Percentiles rank a stretch among this genome's conserved stretches.
These are phyloP conservation scores for Boletellus emodensis DNA, from an alignment of 768 basidiomycete genomes.

Conservation along the genomic window DNA sequence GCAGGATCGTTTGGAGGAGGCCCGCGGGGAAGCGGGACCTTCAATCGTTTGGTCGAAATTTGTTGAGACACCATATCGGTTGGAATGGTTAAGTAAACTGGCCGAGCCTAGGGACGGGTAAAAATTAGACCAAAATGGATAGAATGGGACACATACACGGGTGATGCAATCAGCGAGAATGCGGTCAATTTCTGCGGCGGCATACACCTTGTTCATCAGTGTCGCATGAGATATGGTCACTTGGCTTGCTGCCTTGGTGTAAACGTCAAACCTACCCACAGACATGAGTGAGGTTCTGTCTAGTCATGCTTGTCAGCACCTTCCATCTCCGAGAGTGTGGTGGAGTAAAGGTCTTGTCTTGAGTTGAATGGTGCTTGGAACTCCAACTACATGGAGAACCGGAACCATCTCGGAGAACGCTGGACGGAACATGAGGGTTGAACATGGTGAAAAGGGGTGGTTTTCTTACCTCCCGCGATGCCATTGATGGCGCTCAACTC, in stretches of 20 bases:
- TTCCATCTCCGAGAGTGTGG: constrained; percentile 84
- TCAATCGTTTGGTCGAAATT: constrained; percentile 61
- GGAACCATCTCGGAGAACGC: constrained; percentile 89
- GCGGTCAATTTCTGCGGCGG: constrained; percentile 73
- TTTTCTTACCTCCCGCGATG: constrained; percentile 60
- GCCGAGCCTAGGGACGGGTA: constrained; percentile 53
- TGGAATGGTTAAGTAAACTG: constrained; percentile 84
- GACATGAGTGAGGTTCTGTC: background rate
- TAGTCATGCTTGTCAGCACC: constrained; percentile 32
- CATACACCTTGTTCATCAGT: constrained; percentile 49
- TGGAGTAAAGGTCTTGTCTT: constrained; percentile 72
- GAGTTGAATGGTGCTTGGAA: constrained; percentile 71
- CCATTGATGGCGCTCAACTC: constrained; percentile 86
- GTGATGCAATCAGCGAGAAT: constrained; percentile 67
- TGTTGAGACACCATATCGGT: constrained; percentile 73
- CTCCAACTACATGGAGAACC: constrained; percentile 83
- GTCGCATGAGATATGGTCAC: constrained; percentile 68
- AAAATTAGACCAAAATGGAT: background rate
- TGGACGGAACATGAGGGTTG: constrained; percentile 21
- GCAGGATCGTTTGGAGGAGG: constrained; percentile 52
- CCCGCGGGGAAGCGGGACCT: constrained; percentile 49
- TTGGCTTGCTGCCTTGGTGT: constrained; percentile 67
- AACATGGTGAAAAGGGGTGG: background rate
- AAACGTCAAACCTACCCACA: constrained; percentile 68
- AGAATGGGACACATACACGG: constrained; percentile 32